Evolutionary conservation across 2,329 filamentous ascomycete genomes (phyloP).

Genomic region (Lizonia empirigonia): DNA sequence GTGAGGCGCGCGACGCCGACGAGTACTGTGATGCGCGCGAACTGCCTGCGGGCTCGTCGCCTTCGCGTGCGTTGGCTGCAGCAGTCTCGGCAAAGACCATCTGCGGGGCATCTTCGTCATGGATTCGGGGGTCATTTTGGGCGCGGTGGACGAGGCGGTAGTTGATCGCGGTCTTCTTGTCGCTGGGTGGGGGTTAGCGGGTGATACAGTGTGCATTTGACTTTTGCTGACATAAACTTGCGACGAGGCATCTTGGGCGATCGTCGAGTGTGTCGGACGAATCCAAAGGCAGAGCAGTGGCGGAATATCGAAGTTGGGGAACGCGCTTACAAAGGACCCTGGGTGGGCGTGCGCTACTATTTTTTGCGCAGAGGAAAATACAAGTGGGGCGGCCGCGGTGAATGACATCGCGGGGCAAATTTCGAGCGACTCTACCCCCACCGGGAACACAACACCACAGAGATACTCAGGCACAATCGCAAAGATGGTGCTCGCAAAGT

Average conservation of each 20-base stretch:
- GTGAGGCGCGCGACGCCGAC: constrained; percentile 15
- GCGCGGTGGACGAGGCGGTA: constrained; percentile 94
- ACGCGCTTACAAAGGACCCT: constrained; percentile 41
- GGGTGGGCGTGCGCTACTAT: constrained; percentile 9
- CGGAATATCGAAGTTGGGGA: constrained; percentile 30
- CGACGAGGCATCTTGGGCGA: constrained; percentile 70
- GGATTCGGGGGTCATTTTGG: constrained; percentile 95
- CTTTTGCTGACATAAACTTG: constrained; percentile 78
- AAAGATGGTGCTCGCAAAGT: constrained; percentile 81
- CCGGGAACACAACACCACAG: constrained; percentile 20
- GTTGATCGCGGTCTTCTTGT: constrained; percentile 92
- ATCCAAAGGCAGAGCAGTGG: constrained; percentile 3
- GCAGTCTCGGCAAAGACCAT: constrained; percentile 82
- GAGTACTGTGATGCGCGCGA: constrained; percentile 53
- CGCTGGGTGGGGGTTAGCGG: constrained; percentile 54
- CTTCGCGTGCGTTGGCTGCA: constrained; percentile 47
- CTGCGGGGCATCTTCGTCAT: constrained; percentile 85
- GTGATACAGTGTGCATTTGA: constrained; percentile 26
- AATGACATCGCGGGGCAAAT: constrained; percentile 51
- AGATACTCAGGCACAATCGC: constrained; percentile 19
- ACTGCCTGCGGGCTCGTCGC: constrained; percentile 52
- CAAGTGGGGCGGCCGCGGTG: constrained; percentile 67
- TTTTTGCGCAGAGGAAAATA: constrained; percentile 59
- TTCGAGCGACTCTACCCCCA: constrained; percentile 23
- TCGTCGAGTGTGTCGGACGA: background rate